Evolutionary conservation across 2,329 filamentous ascomycete species (phyloP).

Genomic region (Elsinoe perseae): DNA sequence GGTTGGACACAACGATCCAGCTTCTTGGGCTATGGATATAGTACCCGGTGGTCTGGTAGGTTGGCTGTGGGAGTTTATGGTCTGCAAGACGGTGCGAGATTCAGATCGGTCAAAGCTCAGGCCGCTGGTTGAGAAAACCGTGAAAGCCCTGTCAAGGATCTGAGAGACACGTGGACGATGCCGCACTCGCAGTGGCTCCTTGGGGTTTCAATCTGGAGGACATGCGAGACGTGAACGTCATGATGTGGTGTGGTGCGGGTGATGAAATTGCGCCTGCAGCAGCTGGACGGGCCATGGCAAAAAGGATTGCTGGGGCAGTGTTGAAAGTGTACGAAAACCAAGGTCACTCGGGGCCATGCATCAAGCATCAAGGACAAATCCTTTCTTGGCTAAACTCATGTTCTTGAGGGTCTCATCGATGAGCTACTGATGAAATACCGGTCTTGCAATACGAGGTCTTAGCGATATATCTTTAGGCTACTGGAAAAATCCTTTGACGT

Average conservation of each 20-base stretch:
- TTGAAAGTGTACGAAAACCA: neutral
- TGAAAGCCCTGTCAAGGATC: neutral
- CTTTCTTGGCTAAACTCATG: neutral
- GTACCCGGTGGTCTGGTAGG: neutral
- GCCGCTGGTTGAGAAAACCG: neutral
- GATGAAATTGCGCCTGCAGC: neutral
- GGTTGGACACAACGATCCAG: neutral
- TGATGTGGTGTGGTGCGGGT: conserved; percentile 44
- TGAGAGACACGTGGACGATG: neutral
- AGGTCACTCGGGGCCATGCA: neutral
- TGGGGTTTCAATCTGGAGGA: conserved; percentile 40
- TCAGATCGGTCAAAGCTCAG: neutral
- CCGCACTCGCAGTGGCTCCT: neutral
- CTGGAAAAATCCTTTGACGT: neutral
- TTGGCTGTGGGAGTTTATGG: conserved; percentile 1
- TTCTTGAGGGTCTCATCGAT: too few species aligned
- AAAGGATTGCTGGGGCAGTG: neutral
- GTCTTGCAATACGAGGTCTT: too few species aligned
- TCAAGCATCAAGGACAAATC: neutral
- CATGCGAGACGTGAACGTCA: conserved; percentile 98
- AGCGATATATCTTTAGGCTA: neutral
- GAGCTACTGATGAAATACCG: too few species aligned
- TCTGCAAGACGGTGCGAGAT: neutral
- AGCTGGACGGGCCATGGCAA: neutral
- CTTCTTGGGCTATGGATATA: neutral